Conservation (phyloP, 2,329 filamentous ascomycete species). For the Sordariomycetes sp. region DNA sequence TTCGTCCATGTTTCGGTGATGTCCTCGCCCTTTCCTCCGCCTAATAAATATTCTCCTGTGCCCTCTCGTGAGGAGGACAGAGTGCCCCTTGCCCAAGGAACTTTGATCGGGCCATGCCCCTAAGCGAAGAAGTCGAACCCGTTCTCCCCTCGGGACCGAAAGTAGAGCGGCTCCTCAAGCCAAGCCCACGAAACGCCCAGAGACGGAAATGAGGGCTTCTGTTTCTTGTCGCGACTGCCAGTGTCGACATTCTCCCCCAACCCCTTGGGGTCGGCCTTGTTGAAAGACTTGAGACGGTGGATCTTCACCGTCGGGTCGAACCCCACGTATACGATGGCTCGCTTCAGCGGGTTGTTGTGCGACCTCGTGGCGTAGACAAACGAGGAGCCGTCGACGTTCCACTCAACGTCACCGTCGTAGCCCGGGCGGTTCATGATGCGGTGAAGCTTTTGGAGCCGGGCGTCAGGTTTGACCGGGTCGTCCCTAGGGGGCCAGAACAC, state of each 20-base stretch:
- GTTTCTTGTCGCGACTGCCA: background rate
- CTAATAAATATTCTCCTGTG: no score
- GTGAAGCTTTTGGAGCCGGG: conserved; percentile 14
- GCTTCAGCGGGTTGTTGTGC: background rate
- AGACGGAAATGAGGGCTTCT: background rate
- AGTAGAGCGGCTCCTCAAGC: background rate
- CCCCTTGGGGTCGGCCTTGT: conserved; percentile 6
- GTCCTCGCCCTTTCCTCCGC: no score
- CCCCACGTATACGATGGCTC: conserved; percentile 26
- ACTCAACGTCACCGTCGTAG: conserved; percentile 23
- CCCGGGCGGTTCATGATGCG: conserved; percentile 27
- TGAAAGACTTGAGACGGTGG: conserved; percentile 13
- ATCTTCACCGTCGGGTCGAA: conserved; percentile 29
- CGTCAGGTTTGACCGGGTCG: background rate
- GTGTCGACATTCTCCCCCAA: no score
- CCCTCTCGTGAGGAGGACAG: no score
- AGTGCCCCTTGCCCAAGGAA: background rate
- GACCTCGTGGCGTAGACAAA: conserved; percentile 27
- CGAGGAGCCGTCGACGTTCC: conserved; percentile 33
- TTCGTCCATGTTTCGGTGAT: no score
- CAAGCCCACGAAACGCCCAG: background rate
- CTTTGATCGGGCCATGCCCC: background rate
- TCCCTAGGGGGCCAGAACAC: conserved; percentile 3
- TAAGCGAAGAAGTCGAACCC: background rate
- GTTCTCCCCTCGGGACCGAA: background rate